Percentiles rank a stretch among this genome's conserved stretches.
phyloP scores from a whole-genome alignment of 2,329 filamentous ascomycete genomes.

The Trichoderma afroharzianum region DNA sequence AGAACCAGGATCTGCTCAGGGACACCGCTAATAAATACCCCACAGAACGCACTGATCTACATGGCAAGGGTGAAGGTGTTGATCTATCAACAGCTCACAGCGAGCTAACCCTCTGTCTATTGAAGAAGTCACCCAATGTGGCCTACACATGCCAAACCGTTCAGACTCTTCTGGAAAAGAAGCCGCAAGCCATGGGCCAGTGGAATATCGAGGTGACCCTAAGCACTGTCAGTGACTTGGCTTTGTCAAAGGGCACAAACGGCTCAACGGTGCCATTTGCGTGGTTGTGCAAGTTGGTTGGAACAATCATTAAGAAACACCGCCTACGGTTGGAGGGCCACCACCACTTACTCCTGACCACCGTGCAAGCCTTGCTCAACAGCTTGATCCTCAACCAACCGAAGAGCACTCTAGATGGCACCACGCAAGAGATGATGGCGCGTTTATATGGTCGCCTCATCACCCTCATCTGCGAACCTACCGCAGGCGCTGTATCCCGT shows the following conservation, averaged over 20 bases:
- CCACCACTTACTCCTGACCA: slow-evolving; percentile 54
- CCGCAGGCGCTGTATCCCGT: slow-evolving; percentile 51
- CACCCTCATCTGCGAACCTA: slow-evolving; percentile 58
- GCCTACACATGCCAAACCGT: slow-evolving; percentile 40
- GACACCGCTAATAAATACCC: slow-evolving; percentile 18
- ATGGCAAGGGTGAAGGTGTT: slow-evolving; percentile 29
- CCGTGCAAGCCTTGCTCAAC: slow-evolving; percentile 54
- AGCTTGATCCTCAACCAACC: slow-evolving; percentile 40
- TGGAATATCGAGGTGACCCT: slow-evolving; percentile 56
- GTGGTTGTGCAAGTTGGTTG: slow-evolving; percentile 51
- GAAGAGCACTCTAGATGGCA: slow-evolving; percentile 20
- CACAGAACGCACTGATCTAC: slow-evolving; percentile 30
- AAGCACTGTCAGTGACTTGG: slow-evolving; percentile 40
- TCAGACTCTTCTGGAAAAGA: slow-evolving; percentile 47
- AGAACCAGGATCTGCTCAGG: no score
- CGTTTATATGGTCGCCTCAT: slow-evolving; percentile 52
- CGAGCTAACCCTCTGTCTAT: slow-evolving; percentile 36
- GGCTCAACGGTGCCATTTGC: slow-evolving; percentile 39
- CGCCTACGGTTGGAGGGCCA: slow-evolving; percentile 59
- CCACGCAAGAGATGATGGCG: slow-evolving; percentile 43
- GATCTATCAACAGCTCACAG: slow-evolving; percentile 42
- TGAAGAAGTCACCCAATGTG: slow-evolving; percentile 33
- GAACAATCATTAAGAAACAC: slow-evolving; percentile 56
- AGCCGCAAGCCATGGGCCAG: slow-evolving; percentile 50
- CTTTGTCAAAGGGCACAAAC: slow-evolving; percentile 24